phyloP scores from a whole-genome alignment of 768 basidiomycete genomes.

The Lactarius quietus region DNA sequence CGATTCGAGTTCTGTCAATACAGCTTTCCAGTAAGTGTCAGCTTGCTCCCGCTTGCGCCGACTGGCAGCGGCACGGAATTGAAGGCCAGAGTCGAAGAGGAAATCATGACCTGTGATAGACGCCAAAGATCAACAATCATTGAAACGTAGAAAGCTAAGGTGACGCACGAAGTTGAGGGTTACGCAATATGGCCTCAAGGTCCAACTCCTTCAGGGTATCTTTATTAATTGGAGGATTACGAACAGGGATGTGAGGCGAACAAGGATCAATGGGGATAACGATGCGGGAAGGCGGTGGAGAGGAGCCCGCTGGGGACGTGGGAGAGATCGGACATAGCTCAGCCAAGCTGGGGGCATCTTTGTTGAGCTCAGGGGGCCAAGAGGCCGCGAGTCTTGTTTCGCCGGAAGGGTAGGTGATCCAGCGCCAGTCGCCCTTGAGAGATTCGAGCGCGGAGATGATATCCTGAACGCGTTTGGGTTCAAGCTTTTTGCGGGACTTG shows the following conservation, averaged over 20 bases:
- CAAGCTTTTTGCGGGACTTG: slow-evolving; percentile 21
- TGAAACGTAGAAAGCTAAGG: slow-evolving; percentile 4
- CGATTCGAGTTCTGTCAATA: slow-evolving; percentile 69
- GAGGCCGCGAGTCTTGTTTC: slow-evolving; percentile 27
- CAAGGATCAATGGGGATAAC: slow-evolving; percentile 40
- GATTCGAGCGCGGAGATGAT: slow-evolving; percentile 25
- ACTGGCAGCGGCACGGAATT: slow-evolving; percentile 75
- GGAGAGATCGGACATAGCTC: slow-evolving; percentile 24
- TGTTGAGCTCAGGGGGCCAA: slow-evolving; percentile 28
- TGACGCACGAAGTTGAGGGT: slow-evolving; percentile 84
- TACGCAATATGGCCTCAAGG: slow-evolving; percentile 78
- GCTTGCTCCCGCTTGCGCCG: slow-evolving; percentile 67
- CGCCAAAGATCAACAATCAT: slow-evolving; percentile 17
- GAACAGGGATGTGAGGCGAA: slow-evolving; percentile 59
- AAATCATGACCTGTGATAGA: slow-evolving; percentile 70
- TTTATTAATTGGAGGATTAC: slow-evolving; percentile 75
- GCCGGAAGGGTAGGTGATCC: slow-evolving; percentile 25
- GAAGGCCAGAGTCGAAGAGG: slow-evolving; percentile 80
- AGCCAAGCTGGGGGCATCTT: slow-evolving; percentile 19
- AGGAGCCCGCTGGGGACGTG: slow-evolving; percentile 28
- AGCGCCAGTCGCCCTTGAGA: slow-evolving; percentile 26
- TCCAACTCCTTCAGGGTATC: slow-evolving; percentile 84
- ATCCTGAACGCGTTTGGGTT: slow-evolving; percentile 22
- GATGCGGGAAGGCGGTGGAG: slow-evolving; percentile 28
- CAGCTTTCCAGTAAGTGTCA: slow-evolving; percentile 83